Evolutionary conservation across 1,284 basidiomycete species (phyloP).

Genomic region (Tetrapyrgos nigripes): DNA sequence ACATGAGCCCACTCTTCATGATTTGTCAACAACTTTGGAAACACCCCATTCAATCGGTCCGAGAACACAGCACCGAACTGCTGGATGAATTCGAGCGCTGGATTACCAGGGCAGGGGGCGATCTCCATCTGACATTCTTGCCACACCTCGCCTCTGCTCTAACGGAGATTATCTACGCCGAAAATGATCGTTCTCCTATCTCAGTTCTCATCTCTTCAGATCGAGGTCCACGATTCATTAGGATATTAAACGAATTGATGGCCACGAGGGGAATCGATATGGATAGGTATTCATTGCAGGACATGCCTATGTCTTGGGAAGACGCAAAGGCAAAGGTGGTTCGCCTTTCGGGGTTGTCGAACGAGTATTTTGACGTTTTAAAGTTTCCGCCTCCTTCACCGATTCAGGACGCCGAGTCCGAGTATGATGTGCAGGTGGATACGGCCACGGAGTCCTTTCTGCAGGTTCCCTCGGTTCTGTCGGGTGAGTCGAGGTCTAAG

Average conservation of each 20-base stretch:
- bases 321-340: slow-evolving; percentile 16
- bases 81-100: slow-evolving; percentile 16
- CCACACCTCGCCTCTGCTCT: slow-evolving; percentile 14
- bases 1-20: slow-evolving; percentile 15
- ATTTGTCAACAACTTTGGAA: slow-evolving; percentile 17
- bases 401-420: not conserved
- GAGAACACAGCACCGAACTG: slow-evolving; percentile 7
- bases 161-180: slow-evolving; percentile 14
- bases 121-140: slow-evolving; percentile 12
- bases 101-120: slow-evolving; percentile 12
- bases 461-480: not conserved
- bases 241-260: slow-evolving; percentile 9
- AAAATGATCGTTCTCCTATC: slow-evolving; percentile 8
- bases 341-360: slow-evolving; percentile 7
- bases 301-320: slow-evolving; percentile 17
- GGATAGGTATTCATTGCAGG: slow-evolving; percentile 15
- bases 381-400: not conserved
- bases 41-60: slow-evolving; percentile 10
- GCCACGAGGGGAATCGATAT: slow-evolving; percentile 13
- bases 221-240: slow-evolving; percentile 14
- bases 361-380: slow-evolving; percentile 13
- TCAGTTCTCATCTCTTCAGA: slow-evolving; percentile 14
- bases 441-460: not conserved
- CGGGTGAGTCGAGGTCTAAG: not conserved
- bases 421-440: not conserved